These are phyloP conservation scores for Trichoderma simmonsii DNA, from an alignment of 2,329 filamentous ascomycete species.

Conservation along the genomic window DNA sequence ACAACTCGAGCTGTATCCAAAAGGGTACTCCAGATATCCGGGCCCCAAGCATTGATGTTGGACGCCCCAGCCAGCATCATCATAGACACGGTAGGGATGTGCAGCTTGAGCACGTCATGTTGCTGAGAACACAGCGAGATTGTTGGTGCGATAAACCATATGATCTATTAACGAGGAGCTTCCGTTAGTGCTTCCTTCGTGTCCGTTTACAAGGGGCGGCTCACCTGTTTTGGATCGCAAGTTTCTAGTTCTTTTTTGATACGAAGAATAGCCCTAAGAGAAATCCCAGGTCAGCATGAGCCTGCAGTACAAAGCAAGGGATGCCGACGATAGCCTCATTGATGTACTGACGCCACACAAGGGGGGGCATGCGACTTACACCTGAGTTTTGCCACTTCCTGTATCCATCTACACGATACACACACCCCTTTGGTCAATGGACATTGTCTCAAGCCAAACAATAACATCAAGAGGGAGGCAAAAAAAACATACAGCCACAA, in stretches of 20 bases:
- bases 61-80: constrained; percentile 66
- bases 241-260: constrained; percentile 63
- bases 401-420: constrained; percentile 67
- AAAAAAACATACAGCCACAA: constrained; percentile 59
- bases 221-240: constrained; percentile 52
- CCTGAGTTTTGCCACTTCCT: constrained; percentile 73
- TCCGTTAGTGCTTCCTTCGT: neutral
- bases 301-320: neutral
- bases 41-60: constrained; percentile 70
- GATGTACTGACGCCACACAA: neutral
- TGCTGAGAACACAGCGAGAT: constrained; percentile 67
- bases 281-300: constrained; percentile 23
- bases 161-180: constrained; percentile 39
- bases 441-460: neutral
- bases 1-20: constrained; percentile 66
- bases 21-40: constrained; percentile 63
- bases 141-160: constrained; percentile 75
- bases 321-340: neutral
- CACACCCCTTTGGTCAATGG: neutral
- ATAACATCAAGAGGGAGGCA: neutral
- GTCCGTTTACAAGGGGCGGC: constrained; percentile 5
- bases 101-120: constrained; percentile 53
- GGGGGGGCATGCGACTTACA: constrained; percentile 48
- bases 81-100: constrained; percentile 58
- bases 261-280: constrained; percentile 60